Evolutionary conservation across 768 basidiomycete genomes (phyloP).

Genomic region (Kwoniella botswanensis): DNA sequence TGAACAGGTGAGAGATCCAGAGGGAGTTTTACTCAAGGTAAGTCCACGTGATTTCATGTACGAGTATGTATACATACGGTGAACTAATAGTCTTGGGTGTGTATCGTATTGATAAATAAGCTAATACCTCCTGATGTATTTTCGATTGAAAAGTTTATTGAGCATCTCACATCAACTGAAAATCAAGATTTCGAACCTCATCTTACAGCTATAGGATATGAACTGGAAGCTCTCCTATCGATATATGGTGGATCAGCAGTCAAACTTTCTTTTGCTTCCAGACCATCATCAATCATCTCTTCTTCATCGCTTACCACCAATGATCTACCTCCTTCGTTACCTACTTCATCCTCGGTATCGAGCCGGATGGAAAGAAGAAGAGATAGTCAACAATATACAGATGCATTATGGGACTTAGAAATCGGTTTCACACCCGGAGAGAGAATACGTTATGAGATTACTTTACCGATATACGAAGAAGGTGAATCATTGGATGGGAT

Average conservation of each 20-base stretch:
- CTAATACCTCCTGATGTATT: constrained; percentile 1
- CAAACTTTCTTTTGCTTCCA: constrained; percentile 38
- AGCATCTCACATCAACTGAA: constrained; percentile 38
- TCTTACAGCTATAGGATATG: constrained; percentile 51
- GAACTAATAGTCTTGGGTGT: not conserved
- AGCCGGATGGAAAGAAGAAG: constrained; percentile 8
- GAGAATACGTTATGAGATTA: constrained; percentile 54
- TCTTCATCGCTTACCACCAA: constrained; percentile 13
- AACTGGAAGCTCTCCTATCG: constrained; percentile 54
- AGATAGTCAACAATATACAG: constrained; percentile 34
- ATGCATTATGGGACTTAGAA: constrained; percentile 32
- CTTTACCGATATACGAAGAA: constrained; percentile 49
- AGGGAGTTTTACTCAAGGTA: constrained; percentile 31
- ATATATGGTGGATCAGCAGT: constrained; percentile 45
- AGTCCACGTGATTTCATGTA: not conserved
- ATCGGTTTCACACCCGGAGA: constrained; percentile 38
- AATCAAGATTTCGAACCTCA: constrained; percentile 46
- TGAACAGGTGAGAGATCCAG: constrained; percentile 27
- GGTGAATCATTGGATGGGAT: constrained; percentile 40
- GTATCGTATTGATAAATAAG: not conserved
- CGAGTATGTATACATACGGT: not conserved
- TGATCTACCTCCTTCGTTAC: constrained; percentile 4
- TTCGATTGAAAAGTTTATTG: constrained; percentile 44
- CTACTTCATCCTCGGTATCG: not conserved
- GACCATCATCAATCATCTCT: constrained; percentile 32